Evolutionary conservation across 352 stramenopile genomes (phyloP), one percentile per base, ranked within the genome.

Genomic region (Pythium periplocum): DNA sequence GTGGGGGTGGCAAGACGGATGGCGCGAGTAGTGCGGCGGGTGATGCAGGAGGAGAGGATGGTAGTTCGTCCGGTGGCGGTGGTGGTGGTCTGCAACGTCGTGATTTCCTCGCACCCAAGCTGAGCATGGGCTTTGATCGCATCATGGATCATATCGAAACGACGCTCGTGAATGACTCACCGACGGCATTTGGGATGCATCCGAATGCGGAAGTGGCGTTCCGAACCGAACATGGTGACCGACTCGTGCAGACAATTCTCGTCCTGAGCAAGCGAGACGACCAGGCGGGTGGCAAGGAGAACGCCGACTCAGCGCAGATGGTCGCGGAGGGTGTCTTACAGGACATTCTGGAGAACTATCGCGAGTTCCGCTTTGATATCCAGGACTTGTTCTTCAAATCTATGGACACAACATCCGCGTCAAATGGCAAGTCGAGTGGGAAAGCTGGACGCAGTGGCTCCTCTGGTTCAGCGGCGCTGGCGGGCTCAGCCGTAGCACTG

Each of bases 151-250:
- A 97, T 54, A 75, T 98, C 34, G 88, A 97, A 39, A 53, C 59
- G 4, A 68, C 73, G n/a, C 62, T 97, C n/a, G 39, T 76, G 34
- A 85, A 75, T 38, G 91, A 98, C 41, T 85, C 84, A 1, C 89
- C 91, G 0, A 73, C 83, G 7, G 87, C 88, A 2, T 97, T 98
- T 72, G 90, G 90, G 0, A 44, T 98, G 42, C 91, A 98, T 52
- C 86, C 91, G n/a, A 98, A 98, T 64, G 87, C 90, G 4, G 90
- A 97, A 59, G 93, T 98, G 10, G 84, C 82, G 12, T 98, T 97
- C 59, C 83, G 87, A 26, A 98, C 89, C 8, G 73, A 90, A 7
- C 74, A 80, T 40, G 87, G 84, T 0, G 83, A 96, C 26, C 67
- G 72, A 6, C 61, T 97, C 26, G 69, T 97, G 40, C 60, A 79